These are phyloP conservation scores for Paraconiothyrium brasiliense DNA, from an alignment of 2,329 filamentous ascomycete genomes.

Conservation along the genomic window DNA sequence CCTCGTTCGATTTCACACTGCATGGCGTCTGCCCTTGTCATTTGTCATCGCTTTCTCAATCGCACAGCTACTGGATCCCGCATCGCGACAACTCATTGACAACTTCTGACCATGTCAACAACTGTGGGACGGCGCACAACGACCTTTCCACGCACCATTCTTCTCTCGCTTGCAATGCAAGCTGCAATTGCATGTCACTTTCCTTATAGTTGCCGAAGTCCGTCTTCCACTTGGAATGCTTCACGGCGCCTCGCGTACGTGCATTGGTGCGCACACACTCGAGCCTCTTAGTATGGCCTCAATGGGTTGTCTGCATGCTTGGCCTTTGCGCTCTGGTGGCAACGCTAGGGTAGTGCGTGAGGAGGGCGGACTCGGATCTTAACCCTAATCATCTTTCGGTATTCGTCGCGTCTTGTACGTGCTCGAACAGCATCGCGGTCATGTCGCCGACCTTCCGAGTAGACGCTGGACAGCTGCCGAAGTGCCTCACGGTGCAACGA, in stretches of 20 bases:
- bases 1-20: conserved; percentile 25
- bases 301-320: conserved; percentile 57
- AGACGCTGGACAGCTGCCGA: conserved; percentile 53
- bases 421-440: conserved; percentile 54
- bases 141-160: conserved; percentile 31
- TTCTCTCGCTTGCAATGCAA: conserved; percentile 47
- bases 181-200: conserved; percentile 72
- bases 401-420: conserved; percentile 59
- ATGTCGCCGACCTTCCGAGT: conserved; percentile 77
- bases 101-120: conserved; percentile 41
- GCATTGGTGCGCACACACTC: conserved; percentile 60
- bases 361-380: conserved; percentile 85
- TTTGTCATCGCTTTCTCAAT: conserved; percentile 12
- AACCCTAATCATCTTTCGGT: conserved; percentile 91
- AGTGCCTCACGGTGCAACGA: conserved; percentile 28
- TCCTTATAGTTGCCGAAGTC: conserved; percentile 80
- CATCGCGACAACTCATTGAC: conserved; percentile 18
- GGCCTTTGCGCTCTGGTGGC: conserved; percentile 49
- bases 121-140: conserved; percentile 35
- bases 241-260: conserved; percentile 54
- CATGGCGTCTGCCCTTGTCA: conserved; percentile 22
- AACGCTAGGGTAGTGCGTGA: conserved; percentile 49
- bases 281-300: conserved; percentile 68
- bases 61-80: conserved; percentile 26
- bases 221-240: conserved; percentile 71